Evolutionary conservation across 306 rosid species (phyloP).

Genomic region (Cajanus cajan): DNA sequence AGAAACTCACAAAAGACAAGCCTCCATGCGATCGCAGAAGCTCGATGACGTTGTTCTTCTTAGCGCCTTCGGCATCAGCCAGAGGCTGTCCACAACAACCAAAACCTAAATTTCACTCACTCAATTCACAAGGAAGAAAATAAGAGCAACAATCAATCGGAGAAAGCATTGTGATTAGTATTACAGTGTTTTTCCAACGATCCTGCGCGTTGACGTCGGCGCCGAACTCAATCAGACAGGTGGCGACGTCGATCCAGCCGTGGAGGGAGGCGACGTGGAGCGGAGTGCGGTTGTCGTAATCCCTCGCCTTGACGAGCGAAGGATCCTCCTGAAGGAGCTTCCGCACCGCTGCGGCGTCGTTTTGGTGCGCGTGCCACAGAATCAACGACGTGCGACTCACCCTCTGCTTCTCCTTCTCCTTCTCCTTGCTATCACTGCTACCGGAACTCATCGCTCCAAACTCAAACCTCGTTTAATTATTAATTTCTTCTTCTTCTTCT

Average conservation of each 20-base stretch:
- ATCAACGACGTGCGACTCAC: conserved; percentile 90
- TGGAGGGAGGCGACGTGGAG: conserved; percentile 94
- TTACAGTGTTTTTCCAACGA: conserved; percentile 97
- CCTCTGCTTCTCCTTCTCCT: conserved; percentile 78
- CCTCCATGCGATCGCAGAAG: conserved; percentile 80
- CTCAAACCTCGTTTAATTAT: neutral
- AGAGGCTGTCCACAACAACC: conserved; percentile 61
- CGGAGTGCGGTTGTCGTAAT: conserved; percentile 91
- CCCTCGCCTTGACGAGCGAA: conserved; percentile 70
- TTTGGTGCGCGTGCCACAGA: conserved; percentile 95
- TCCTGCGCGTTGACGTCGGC: conserved; percentile 98
- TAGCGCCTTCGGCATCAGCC: conserved; percentile 99
- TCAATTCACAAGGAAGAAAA: neutral
- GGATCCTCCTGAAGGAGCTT: conserved; percentile 97
- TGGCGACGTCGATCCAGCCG: conserved; percentile 93
- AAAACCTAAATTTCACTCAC: conserved; percentile 8
- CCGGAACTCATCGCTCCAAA: conserved; percentile 34
- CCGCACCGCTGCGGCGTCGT: conserved; percentile 76
- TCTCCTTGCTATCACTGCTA: conserved; percentile 27
- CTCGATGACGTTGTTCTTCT: conserved; percentile 59
- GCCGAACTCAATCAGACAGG: conserved; percentile 67
- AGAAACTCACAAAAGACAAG: conserved; percentile 77
- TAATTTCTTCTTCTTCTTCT: neutral
- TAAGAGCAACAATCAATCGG: too few species aligned
- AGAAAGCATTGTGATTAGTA: neutral